Evolutionary conservation across 2,329 filamentous ascomycete species (phyloP), one percentile per base, ranked within the genome.

Genomic region (Paecilomyces niveus): DNA sequence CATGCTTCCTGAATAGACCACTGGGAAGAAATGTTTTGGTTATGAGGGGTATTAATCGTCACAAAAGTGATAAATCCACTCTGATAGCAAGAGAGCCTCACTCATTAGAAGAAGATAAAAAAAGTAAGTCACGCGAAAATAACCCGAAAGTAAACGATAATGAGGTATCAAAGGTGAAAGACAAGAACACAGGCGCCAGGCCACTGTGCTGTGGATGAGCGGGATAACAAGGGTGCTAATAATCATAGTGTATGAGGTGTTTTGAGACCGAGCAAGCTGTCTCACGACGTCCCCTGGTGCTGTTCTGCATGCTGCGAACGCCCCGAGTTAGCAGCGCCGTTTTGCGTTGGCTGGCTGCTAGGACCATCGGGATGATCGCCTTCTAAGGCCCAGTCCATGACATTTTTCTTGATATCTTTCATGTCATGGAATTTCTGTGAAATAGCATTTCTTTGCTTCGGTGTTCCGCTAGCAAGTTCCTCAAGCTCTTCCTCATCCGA

Each of bases 401-500:
- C 63, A 54, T 73, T 72, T 11, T 72, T 69, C 58, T 69, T 73
- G 18, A 73, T 64, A 53, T 75, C 70, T n/a, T 71, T 70, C 65
- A 74, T 71, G 45, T 72, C 69, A 58, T 74, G 70, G 3, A 72
- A 64, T 31, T 63, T 68, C 45, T 64, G 64, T 5, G 65, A 58
- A 39, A 71, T 57, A n/a, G 70, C 69, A 2, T 67, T 65, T 22
- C 70, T 65, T 29, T 65, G 63, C 49, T 68, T 68, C 11, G 56
- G 45, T 15, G 57, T 5, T 26, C 62, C 51, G 1, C 67, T 70
- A 56, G 61, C 68, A 33, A 67, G 70, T 56, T 73, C 75, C 55
- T 85, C 81, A 7, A 87, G 71, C 57, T 84, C 80, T 53, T 85
- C 81, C 58, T 83, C 81, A 54, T 87, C 85, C 9, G 78, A 81